Evolutionary conservation across 768 basidiomycete species (phyloP).

Genomic region (Kwoniella sp.): DNA sequence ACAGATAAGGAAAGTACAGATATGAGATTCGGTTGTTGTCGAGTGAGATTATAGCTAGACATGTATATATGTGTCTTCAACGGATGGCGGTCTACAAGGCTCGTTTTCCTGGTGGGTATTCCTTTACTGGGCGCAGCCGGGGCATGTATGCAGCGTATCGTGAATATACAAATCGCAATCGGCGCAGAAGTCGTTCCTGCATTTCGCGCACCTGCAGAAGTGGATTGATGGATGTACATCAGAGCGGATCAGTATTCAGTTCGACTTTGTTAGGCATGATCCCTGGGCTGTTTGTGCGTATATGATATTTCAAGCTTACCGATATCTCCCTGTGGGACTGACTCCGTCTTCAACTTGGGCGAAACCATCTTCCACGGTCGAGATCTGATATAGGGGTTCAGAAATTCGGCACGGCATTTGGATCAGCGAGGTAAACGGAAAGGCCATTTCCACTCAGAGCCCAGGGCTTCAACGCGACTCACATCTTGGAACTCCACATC

Average conservation of each 20-base stretch:
- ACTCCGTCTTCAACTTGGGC: slow-evolving; percentile 64
- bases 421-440: slow-evolving; percentile 38
- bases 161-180: slow-evolving; percentile 98
- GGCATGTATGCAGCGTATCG: slow-evolving; percentile 92
- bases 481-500: slow-evolving; percentile 66
- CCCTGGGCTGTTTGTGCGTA: no score
- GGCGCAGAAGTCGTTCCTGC: slow-evolving; percentile 81
- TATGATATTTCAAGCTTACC: slow-evolving; percentile 57
- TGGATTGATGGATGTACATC: background rate
- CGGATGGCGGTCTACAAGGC: no score
- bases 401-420: no score
- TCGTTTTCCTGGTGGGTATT: background rate
- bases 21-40: no score
- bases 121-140: slow-evolving; percentile 59
- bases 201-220: slow-evolving; percentile 66
- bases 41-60: no score
- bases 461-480: slow-evolving; percentile 48
- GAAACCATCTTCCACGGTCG: slow-evolving; percentile 35
- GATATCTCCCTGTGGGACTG: slow-evolving; percentile 82
- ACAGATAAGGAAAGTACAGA: no score
- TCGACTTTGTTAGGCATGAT: no score
- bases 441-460: no score
- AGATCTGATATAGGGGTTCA: slow-evolving; percentile 35
- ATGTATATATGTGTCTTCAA: no score
- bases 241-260: background rate